phyloP scores from a whole-genome alignment of 495 filamentous ascomycete genomes.

The Penicillium arizonense region DNA sequence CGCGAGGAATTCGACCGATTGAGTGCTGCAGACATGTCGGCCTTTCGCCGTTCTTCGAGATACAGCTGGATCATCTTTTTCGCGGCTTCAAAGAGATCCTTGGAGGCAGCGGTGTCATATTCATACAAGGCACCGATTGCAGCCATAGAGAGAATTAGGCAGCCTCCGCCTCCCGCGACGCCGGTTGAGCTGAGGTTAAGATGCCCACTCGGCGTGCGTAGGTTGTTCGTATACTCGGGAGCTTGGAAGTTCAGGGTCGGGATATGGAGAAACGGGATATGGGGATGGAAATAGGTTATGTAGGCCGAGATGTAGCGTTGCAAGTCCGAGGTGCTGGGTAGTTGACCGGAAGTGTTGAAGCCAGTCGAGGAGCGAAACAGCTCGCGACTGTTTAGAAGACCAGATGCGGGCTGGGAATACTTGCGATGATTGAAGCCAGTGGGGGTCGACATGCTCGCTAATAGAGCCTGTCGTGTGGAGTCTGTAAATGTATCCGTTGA shows the following conservation, averaged over 20 bases:
- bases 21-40: conserved; percentile 78
- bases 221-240: conserved; percentile 60
- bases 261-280: conserved; percentile 89
- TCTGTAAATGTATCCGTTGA: conserved; percentile 88
- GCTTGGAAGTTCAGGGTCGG: conserved; percentile 90
- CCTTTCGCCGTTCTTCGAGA: conserved; percentile 88
- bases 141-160: conserved; percentile 91
- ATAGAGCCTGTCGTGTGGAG: conserved; percentile 82
- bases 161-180: conserved; percentile 79
- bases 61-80: conserved; percentile 95
- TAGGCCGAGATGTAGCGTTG: conserved; percentile 91
- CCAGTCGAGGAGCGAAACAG: conserved; percentile 44
- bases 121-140: conserved; percentile 96
- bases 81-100: conserved; percentile 86
- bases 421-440: conserved; percentile 71
- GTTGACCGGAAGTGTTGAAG: conserved; percentile 50
- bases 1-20: conserved; percentile 57
- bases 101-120: conserved; percentile 72
- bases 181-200: conserved; percentile 58
- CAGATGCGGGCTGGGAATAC: conserved; percentile 70
- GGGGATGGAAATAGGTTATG: conserved; percentile 92
- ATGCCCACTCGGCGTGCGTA: conserved; percentile 53
- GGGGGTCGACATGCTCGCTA: conserved; percentile 77
- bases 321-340: conserved; percentile 89
- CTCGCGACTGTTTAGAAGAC: conserved; percentile 41